These are phyloP conservation scores for Rhizoclosmatium sp. DNA, from an alignment of 192 early-diverging fungal species.

Conservation along the genomic window DNA sequence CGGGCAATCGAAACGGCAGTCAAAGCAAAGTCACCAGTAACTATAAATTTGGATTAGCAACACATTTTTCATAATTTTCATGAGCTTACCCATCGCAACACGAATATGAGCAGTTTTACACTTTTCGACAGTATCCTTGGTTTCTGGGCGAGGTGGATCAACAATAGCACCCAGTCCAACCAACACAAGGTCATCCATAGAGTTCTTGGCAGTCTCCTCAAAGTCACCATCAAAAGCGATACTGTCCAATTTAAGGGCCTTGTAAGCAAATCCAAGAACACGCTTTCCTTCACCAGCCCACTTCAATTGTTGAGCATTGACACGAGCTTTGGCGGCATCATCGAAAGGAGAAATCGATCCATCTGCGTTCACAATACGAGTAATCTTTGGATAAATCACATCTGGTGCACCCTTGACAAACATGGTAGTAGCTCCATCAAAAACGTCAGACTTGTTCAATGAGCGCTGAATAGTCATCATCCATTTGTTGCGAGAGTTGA, in stretches of 20 bases:
- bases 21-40: constrained; percentile 80
- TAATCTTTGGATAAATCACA: constrained; percentile 68
- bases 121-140: constrained; percentile 63
- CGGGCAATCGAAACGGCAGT: constrained; percentile 83
- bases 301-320: constrained; percentile 63
- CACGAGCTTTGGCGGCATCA: constrained; percentile 58
- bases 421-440: constrained; percentile 48
- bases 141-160: constrained; percentile 86
- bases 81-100: constrained; percentile 69
- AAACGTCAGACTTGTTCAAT: not conserved
- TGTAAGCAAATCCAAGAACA: constrained; percentile 82
- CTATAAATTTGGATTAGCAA: constrained; percentile 3
- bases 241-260: constrained; percentile 6
- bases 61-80: not conserved
- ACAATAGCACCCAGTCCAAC: constrained; percentile 80
- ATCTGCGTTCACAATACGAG: constrained; percentile 69
- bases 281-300: constrained; percentile 81
- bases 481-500: constrained; percentile 93
- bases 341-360: constrained; percentile 46
- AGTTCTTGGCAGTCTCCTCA: constrained; percentile 55
- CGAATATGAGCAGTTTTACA: constrained; percentile 72
- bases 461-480: constrained; percentile 71
- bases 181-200: constrained; percentile 72
- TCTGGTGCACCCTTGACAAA: constrained; percentile 87
- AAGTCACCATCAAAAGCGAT: constrained; percentile 21